These are phyloP conservation scores for Puccinia novopanici DNA, from an alignment of 1,284 basidiomycete genomes.

Conservation along the genomic window DNA sequence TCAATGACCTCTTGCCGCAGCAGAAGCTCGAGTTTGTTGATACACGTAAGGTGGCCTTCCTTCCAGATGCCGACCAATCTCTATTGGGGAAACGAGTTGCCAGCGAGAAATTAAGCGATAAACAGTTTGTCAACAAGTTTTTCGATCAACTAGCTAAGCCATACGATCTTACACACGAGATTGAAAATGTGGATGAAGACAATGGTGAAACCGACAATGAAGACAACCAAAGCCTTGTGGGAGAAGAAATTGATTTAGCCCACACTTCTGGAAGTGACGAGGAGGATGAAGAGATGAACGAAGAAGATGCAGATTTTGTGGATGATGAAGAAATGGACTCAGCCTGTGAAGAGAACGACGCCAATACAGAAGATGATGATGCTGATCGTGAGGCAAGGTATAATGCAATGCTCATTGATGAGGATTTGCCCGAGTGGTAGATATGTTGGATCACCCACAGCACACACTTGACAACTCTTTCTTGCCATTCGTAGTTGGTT, in stretches of 20 bases:
- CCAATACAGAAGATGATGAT: neutral
- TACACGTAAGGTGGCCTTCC: neutral
- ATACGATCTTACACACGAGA: slow-evolving; percentile 27
- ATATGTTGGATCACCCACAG: too few relatives aligned
- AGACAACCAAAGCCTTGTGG: neutral
- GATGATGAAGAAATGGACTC: neutral
- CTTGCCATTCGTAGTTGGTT: too few relatives aligned
- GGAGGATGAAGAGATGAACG: neutral
- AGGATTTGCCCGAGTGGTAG: neutral
- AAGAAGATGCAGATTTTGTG: neutral
- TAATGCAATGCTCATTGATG: neutral
- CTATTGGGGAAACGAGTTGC: neutral
- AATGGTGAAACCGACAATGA: neutral
- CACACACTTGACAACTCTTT: too few relatives aligned
- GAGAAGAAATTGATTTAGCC: neutral
- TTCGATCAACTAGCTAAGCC: neutral
- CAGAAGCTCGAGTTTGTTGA: neutral
- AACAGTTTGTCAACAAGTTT: neutral
- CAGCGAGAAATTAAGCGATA: neutral
- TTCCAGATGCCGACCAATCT: slow-evolving; percentile 2
- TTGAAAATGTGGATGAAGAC: neutral
- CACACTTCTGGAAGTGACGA: neutral
- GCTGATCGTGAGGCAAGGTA: neutral
- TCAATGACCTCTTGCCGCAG: neutral
- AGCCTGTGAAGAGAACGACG: neutral